Conservation (phyloP, 192 early-diverging fungal species). For the Umbelopsis ramanniana region DNA sequence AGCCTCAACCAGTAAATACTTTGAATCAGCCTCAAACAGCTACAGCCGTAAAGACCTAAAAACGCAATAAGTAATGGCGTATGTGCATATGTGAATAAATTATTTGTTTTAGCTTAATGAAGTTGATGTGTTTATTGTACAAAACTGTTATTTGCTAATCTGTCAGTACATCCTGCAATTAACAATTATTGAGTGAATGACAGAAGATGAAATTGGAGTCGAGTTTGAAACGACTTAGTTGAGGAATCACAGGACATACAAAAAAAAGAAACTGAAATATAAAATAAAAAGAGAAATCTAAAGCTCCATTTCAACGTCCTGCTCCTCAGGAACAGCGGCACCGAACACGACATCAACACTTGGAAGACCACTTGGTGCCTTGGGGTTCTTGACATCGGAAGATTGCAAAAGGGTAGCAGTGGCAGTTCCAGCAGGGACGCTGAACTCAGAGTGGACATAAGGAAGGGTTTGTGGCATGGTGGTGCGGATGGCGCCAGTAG, state of each 20-base stretch:
- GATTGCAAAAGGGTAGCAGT: constrained; percentile 29
- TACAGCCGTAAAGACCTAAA: too few species aligned
- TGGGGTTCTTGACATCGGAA: constrained; percentile 42
- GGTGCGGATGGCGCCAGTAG: constrained; percentile 67
- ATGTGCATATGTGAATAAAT: too few species aligned
- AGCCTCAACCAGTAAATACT: too few species aligned
- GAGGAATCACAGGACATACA: neutral
- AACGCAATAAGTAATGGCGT: too few species aligned
- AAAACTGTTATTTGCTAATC: constrained; percentile 13
- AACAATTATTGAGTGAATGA: neutral
- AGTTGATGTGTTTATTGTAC: constrained; percentile 20
- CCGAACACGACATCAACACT: constrained; percentile 40
- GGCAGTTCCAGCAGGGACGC: constrained; percentile 43
- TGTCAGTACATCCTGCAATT: constrained; percentile 4
- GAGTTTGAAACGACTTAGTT: constrained; percentile 1
- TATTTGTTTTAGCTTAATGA: neutral
- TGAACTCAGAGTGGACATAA: constrained; percentile 74
- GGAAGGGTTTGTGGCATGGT: constrained; percentile 71
- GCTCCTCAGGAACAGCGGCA: neutral
- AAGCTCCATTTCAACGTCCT: constrained; percentile 17
- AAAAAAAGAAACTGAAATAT: neutral
- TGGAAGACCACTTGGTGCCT: constrained; percentile 34
- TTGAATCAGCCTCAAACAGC: too few species aligned
- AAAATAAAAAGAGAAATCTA: constrained; percentile 11
- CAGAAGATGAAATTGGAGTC: neutral